Evolutionary conservation across 2,329 filamentous ascomycete species (phyloP).

Genomic region (Byssochlamys sp.): DNA sequence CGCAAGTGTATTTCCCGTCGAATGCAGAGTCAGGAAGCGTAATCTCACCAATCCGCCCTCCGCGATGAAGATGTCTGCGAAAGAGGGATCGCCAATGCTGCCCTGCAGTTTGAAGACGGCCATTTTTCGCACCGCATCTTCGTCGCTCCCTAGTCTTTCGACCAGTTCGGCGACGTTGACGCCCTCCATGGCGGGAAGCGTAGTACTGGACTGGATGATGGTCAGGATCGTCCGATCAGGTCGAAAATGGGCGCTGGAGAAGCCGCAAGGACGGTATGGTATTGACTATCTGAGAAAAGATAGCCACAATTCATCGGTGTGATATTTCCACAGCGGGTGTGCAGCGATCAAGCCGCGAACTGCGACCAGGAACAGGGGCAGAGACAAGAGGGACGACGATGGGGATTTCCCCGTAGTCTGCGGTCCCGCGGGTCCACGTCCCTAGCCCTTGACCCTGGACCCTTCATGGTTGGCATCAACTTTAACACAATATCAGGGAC

Average conservation of each 20-base stretch:
- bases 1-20: slow-evolving; percentile 85
- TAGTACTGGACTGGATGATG: background rate
- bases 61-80: slow-evolving; percentile 90
- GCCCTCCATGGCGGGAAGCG: slow-evolving; percentile 38
- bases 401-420: background rate
- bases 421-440: background rate
- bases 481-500: no score
- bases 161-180: slow-evolving; percentile 50
- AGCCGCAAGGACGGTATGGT: background rate
- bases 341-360: background rate
- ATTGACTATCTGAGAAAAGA: background rate
- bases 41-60: slow-evolving; percentile 76
- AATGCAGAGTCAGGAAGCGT: slow-evolving; percentile 70
- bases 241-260: background rate
- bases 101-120: slow-evolving; percentile 95
- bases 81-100: slow-evolving; percentile 89
- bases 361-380: background rate
- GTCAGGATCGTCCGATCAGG: background rate
- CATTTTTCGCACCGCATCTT: slow-evolving; percentile 95
- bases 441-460: background rate
- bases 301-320: background rate
- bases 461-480: background rate
- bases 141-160: slow-evolving; percentile 49
- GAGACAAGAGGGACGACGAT: background rate
- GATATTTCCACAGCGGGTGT: background rate